These are phyloP conservation scores for Taphrina betulina DNA, from an alignment of 1,139 yeast species.

Conservation along the genomic window DNA sequence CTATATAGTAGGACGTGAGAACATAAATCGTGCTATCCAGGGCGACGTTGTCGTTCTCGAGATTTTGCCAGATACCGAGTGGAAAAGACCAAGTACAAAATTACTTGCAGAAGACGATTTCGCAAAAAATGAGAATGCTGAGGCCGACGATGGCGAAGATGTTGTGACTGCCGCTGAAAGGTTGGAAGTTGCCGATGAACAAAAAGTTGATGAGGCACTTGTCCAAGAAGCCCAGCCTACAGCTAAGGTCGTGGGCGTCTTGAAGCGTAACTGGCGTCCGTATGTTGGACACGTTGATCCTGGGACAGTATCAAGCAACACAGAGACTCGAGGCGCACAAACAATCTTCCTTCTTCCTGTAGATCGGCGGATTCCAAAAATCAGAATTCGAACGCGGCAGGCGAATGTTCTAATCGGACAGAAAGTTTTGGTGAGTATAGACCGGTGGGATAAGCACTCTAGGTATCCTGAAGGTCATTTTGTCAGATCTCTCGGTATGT, in stretches of 20 bases:
- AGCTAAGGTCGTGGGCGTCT: conserved; percentile 83
- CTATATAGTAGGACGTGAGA: conserved; percentile 75
- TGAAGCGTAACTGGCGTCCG: conserved; percentile 91
- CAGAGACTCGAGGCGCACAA: conserved; percentile 53
- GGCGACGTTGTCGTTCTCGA: conserved; percentile 92
- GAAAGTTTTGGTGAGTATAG: conserved; percentile 87
- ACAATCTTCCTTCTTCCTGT: conserved; percentile 81
- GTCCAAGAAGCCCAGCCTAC: conserved; percentile 54
- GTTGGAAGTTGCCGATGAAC: conserved; percentile 64
- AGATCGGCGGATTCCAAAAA: conserved; percentile 85
- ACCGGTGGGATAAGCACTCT: conserved; percentile 83
- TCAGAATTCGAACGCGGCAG: conserved; percentile 82
- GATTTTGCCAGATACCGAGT: conserved; percentile 75
- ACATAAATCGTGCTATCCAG: conserved; percentile 84
- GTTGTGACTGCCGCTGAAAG: conserved; percentile 71
- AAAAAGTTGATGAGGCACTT: conserved; percentile 53
- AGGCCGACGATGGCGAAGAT: conserved; percentile 44
- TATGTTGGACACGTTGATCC: conserved; percentile 94
- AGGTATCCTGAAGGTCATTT: conserved; percentile 94
- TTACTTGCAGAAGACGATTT: conserved; percentile 72
- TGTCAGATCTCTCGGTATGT: conserved; percentile 81
- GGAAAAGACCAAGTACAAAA: conserved; percentile 83
- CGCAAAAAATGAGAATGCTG: conserved; percentile 55
- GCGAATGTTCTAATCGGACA: conserved; percentile 78
- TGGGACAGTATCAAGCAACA: conserved; percentile 54